Evolutionary conservation across 1,284 basidiomycete genomes (phyloP).

Genomic region (Heterobasidion parviporum): DNA sequence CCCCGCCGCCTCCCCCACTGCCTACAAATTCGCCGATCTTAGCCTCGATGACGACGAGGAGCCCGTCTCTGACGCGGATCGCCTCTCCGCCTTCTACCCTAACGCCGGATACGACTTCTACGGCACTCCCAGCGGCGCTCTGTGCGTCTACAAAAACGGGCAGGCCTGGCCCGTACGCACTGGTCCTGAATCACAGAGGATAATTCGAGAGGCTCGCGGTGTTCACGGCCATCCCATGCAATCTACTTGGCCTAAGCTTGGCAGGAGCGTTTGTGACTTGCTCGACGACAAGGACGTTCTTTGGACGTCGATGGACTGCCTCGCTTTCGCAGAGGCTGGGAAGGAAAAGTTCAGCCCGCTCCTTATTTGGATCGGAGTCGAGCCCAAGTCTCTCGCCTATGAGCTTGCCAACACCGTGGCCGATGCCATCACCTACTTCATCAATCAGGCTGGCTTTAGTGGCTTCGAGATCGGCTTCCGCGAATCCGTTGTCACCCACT

Average conservation of each 20-base stretch:
- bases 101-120: constrained; percentile 22
- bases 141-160: constrained; percentile 21
- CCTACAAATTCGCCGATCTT: too few relatives aligned
- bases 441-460: constrained; percentile 13
- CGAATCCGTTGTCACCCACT: constrained; percentile 9
- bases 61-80: not conserved
- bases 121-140: constrained; percentile 16
- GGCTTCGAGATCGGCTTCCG: constrained; percentile 10
- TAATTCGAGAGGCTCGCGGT: constrained; percentile 21
- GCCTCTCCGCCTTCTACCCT: not conserved
- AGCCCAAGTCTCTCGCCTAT: constrained; percentile 13
- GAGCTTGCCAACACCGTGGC: constrained; percentile 15
- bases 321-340: constrained; percentile 19
- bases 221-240: constrained; percentile 20
- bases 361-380: constrained; percentile 14
- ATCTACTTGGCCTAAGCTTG: constrained; percentile 15
- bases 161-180: constrained; percentile 6
- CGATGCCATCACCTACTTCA: constrained; percentile 12
- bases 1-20: too few relatives aligned
- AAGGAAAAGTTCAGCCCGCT: constrained; percentile 10
- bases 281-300: constrained; percentile 14
- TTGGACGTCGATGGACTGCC: constrained; percentile 19
- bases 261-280: constrained; percentile 10
- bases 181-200: constrained; percentile 10
- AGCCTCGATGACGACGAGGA: too few relatives aligned